Evolutionary conservation across 2,329 filamentous ascomycete species (phyloP).

Genomic region (Xylariaceae sp.): DNA sequence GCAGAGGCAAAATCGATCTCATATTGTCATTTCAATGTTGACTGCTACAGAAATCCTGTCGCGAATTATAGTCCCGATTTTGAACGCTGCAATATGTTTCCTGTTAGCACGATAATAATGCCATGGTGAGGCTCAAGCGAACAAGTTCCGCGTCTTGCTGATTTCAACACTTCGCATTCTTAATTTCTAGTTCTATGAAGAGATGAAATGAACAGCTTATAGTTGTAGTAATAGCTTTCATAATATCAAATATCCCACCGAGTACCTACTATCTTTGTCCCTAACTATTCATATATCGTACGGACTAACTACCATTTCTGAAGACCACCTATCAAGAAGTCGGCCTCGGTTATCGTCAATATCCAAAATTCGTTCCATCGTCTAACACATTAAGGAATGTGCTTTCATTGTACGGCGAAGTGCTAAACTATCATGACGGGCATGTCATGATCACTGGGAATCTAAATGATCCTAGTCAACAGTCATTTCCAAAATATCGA

Average conservation of each 20-base stretch:
- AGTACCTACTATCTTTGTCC: too few species aligned
- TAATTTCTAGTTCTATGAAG: too few species aligned
- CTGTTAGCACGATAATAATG: not conserved
- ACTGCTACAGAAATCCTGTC: not conserved
- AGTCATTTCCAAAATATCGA: conserved; percentile 5
- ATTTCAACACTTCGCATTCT: not conserved
- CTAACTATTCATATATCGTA: too few species aligned
- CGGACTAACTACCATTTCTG: too few species aligned
- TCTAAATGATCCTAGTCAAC: not conserved
- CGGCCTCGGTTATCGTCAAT: too few species aligned
- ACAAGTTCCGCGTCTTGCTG: not conserved
- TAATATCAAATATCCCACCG: not conserved
- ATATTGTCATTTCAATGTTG: not conserved
- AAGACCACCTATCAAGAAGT: not conserved
- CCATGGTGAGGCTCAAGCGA: not conserved
- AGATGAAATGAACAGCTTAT: too few species aligned
- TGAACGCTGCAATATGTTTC: not conserved
- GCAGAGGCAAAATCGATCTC: not conserved
- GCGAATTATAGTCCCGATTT: not conserved
- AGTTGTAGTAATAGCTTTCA: not conserved
- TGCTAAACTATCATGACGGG: not conserved
- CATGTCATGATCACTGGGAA: not conserved
- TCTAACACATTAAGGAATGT: too few species aligned
- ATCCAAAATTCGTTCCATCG: too few species aligned
- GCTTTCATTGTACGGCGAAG: too few species aligned